Evolutionary conservation across 257 asterid species (phyloP).

Genomic region (Mitragyna speciosa): DNA sequence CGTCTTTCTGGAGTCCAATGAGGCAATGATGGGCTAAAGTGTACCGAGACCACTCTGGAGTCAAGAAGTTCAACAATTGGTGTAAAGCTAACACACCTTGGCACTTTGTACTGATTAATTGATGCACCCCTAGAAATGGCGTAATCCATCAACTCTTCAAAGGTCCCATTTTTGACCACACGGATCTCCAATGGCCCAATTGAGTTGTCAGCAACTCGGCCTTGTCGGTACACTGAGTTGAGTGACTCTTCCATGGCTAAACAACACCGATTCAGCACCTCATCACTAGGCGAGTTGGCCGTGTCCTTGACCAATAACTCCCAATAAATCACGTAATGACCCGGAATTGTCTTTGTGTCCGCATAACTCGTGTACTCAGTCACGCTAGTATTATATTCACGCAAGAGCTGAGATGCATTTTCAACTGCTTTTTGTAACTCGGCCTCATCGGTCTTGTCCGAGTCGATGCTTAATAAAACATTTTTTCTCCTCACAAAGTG

Average conservation of each 20-base stretch:
- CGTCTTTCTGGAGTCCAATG: constrained; percentile 81
- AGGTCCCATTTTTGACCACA: constrained; percentile 80
- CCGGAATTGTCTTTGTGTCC: constrained; percentile 81
- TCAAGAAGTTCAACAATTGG: constrained; percentile 90
- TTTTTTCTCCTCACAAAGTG: constrained; percentile 85
- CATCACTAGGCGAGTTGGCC: constrained; percentile 38
- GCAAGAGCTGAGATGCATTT: constrained; percentile 54
- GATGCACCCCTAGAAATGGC: constrained; percentile 97
- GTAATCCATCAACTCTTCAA: constrained; percentile 93
- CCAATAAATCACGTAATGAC: constrained; percentile 92
- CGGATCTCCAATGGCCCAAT: constrained; percentile 94
- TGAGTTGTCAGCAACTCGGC: constrained; percentile 82
- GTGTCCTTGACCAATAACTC: constrained; percentile 67
- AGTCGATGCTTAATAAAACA: constrained; percentile 78
- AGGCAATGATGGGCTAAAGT: constrained; percentile 87
- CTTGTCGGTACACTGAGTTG: constrained; percentile 91
- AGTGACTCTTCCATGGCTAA: constrained; percentile 86
- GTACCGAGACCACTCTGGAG: constrained; percentile 76
- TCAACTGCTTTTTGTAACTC: constrained; percentile 85
- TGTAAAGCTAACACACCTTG: constrained; percentile 78
- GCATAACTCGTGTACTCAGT: constrained; percentile 96
- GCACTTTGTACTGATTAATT: constrained; percentile 92
- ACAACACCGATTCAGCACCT: constrained; percentile 60
- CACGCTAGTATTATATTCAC: constrained; percentile 56
- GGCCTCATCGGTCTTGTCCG: constrained; percentile 95